phyloP scores from a whole-genome alignment of 352 stramenopile species.

The Phytopythium delawarense region DNA sequence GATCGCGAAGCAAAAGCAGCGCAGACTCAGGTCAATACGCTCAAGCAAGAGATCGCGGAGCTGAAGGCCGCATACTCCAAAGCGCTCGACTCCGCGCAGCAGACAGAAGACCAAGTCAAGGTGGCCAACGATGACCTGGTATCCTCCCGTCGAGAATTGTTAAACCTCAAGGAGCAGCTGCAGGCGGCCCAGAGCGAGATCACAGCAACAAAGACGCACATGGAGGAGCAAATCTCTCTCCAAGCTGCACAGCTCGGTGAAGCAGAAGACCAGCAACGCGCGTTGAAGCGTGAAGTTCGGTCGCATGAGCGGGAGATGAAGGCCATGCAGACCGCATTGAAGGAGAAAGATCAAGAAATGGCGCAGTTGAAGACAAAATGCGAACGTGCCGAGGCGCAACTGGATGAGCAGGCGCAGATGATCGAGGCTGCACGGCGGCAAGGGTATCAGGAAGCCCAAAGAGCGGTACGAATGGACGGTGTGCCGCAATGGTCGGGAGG shows the following conservation, averaged over 20 bases:
- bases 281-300: conserved; percentile 51
- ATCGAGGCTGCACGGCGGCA: conserved; percentile 30
- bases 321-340: conserved; percentile 33
- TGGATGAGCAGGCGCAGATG: conserved; percentile 26
- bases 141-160: conserved; percentile 13
- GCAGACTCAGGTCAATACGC: conserved; percentile 8
- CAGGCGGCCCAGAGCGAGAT: conserved; percentile 17
- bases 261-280: conserved; percentile 43
- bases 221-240: conserved; percentile 25
- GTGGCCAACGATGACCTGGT: background rate
- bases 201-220: conserved; percentile 11
- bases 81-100: background rate
- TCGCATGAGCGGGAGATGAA: conserved; percentile 65
- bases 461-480: conserved; percentile 30
- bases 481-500: background rate
- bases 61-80: conserved; percentile 7
- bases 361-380: conserved; percentile 21
- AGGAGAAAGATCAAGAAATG: conserved; percentile 53
- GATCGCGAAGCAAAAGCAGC: conserved; percentile 21
- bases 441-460: conserved; percentile 40
- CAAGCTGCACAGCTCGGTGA: conserved; percentile 34
- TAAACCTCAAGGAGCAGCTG: conserved; percentile 13
- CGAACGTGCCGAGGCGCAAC: conserved; percentile 31
- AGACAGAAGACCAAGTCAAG: background rate
- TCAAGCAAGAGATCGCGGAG: conserved; percentile 24